Conservation (phyloP, 495 filamentous ascomycete species). For the Hypoxylon fragiforme region DNA sequence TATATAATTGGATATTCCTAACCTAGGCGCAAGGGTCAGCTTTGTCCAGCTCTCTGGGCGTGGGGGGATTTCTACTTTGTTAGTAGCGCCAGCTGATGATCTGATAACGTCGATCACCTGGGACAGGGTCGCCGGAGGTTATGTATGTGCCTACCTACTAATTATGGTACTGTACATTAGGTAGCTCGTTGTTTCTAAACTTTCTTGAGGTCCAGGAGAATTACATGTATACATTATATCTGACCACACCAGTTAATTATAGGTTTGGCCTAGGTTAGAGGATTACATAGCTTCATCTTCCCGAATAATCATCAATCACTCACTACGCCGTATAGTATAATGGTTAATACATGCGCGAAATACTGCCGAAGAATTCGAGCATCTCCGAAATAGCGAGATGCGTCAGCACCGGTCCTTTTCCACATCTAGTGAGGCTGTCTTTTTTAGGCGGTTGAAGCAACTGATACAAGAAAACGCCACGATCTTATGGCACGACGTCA, state of each 20-base stretch:
- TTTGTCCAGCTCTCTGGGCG: slow-evolving; percentile 5
- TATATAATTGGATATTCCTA: slow-evolving; percentile 4
- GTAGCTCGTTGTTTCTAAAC: no score
- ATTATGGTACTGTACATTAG: background rate
- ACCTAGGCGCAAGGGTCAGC: background rate
- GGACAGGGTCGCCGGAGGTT: slow-evolving; percentile 5
- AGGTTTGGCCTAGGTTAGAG: background rate
- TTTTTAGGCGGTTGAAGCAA: background rate
- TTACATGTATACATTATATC: no score
- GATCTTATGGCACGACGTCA: slow-evolving; percentile 9
- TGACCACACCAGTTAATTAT: no score
- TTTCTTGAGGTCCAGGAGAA: no score
- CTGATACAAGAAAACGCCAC: slow-evolving; percentile 3
- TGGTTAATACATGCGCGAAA: slow-evolving; percentile 26
- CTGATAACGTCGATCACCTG: slow-evolving; percentile 21
- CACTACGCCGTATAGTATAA: no score
- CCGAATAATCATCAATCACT: no score
- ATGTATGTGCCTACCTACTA: no score
- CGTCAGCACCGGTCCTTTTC: slow-evolving; percentile 5
- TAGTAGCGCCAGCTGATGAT: slow-evolving; percentile 7
- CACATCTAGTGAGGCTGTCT: slow-evolving; percentile 12
- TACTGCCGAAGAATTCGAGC: slow-evolving; percentile 15
- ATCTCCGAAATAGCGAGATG: slow-evolving; percentile 23
- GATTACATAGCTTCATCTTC: no score
- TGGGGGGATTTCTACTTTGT: slow-evolving; percentile 12